phyloP scores from a whole-genome alignment of 163 green algal genomes.

The Chloromonas sp. region DNA sequence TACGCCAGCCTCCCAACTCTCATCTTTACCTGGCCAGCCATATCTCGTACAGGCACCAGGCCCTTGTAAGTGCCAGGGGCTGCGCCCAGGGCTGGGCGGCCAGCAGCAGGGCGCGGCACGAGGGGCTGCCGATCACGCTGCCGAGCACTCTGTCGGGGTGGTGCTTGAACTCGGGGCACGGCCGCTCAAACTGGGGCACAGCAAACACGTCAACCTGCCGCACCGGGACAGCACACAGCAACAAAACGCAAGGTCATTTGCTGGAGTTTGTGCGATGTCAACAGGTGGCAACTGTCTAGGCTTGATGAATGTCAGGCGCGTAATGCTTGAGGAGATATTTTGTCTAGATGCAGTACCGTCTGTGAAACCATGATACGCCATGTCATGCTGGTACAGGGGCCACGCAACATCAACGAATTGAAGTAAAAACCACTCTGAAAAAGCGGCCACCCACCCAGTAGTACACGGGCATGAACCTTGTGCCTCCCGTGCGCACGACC shows the following conservation, averaged over 20 bases:
- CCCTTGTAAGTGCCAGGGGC: not conserved
- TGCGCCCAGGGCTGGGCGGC: not conserved
- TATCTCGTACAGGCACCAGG: constrained; percentile 5
- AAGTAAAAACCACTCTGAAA: no score
- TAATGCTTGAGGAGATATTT: no score
- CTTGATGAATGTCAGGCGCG: no score
- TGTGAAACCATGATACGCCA: not conserved
- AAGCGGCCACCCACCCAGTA: not conserved
- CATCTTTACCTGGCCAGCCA: not conserved
- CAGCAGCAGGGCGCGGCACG: constrained; percentile 2
- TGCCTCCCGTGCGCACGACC: not conserved
- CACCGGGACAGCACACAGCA: not conserved
- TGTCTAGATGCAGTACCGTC: no score
- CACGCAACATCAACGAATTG: no score
- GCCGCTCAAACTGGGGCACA: constrained; percentile 11
- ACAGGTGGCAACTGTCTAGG: no score
- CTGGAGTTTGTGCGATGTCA: no score
- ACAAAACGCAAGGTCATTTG: no score
- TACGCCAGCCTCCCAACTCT: no score
- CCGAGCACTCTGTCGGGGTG: not conserved
- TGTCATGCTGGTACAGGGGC: no score
- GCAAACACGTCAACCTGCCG: constrained; percentile 8
- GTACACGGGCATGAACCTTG: constrained; percentile 1
- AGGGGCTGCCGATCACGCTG: not conserved
- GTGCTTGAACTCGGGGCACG: constrained; percentile 4